phyloP scores from a whole-genome alignment of 2,329 filamentous ascomycete species.

The Tolypocladium album region DNA sequence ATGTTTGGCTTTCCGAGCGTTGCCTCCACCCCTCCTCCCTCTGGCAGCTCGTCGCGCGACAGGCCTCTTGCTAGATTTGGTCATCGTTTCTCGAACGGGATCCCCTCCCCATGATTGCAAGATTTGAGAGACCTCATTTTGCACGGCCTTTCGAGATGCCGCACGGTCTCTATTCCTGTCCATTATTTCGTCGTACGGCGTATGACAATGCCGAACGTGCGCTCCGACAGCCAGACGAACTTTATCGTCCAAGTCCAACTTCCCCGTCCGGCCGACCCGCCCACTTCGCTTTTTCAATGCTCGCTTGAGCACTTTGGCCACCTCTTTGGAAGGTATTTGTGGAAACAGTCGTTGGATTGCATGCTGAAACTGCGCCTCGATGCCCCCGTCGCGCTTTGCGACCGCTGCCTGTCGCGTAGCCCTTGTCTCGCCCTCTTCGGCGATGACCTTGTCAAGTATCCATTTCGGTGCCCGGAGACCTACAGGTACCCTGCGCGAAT shows the following conservation, averaged over 20 bases:
- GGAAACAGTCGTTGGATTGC: slow-evolving; percentile 29
- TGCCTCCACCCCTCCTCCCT: not conserved
- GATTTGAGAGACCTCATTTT: slow-evolving; percentile 1
- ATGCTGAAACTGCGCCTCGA: slow-evolving; percentile 18
- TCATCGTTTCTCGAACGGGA: not conserved
- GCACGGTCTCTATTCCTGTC: not conserved
- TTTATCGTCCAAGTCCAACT: slow-evolving; percentile 24
- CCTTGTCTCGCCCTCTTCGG: slow-evolving; percentile 19
- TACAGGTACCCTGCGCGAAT: slow-evolving; percentile 10
- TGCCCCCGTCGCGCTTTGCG: slow-evolving; percentile 19
- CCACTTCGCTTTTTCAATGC: slow-evolving; percentile 33
- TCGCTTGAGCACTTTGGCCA: slow-evolving; percentile 24
- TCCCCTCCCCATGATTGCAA: slow-evolving; percentile 3
- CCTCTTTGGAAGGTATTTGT: slow-evolving; percentile 22
- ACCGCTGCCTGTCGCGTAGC: slow-evolving; percentile 20
- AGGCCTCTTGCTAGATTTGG: not conserved
- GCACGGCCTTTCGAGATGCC: slow-evolving; percentile 5
- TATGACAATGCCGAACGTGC: slow-evolving; percentile 36
- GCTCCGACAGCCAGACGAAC: slow-evolving; percentile 35
- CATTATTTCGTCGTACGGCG: slow-evolving; percentile 31
- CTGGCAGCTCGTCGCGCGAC: not conserved
- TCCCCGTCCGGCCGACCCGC: slow-evolving; percentile 34
- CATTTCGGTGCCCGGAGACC: slow-evolving; percentile 28
- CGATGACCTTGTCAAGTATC: slow-evolving; percentile 17
- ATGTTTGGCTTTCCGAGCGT: not conserved